phyloP scores from a whole-genome alignment of 768 basidiomycete genomes.

The Boletales sp. region DNA sequence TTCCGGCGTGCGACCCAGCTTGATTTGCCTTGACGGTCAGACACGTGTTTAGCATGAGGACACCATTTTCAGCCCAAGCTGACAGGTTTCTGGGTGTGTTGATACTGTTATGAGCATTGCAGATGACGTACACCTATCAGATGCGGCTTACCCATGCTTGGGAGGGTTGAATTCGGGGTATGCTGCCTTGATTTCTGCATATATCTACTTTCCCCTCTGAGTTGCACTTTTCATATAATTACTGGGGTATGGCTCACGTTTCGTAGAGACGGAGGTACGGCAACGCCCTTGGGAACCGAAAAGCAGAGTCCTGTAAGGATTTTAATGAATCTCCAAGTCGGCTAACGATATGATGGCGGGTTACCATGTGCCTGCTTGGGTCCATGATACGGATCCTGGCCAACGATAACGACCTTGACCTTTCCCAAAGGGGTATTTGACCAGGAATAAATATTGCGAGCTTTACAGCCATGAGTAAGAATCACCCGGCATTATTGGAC shows the following conservation, averaged over 20 bases:
- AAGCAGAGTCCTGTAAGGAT: constrained; percentile 68
- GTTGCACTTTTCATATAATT: constrained; percentile 5
- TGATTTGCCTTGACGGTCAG: constrained; percentile 77
- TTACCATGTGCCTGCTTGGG: constrained; percentile 81
- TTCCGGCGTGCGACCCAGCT: constrained; percentile 78
- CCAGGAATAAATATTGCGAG: constrained; percentile 88
- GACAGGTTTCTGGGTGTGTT: constrained; percentile 61
- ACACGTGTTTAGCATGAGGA: constrained; percentile 89
- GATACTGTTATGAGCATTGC: constrained; percentile 3
- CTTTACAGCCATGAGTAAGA: constrained; percentile 35
- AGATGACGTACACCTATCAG: constrained; percentile 12
- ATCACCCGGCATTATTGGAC: background rate
- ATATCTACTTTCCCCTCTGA: constrained; percentile 55
- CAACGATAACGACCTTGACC: constrained; percentile 85
- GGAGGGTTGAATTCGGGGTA: constrained; percentile 78
- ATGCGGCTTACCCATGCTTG: constrained; percentile 68
- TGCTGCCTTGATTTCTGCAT: constrained; percentile 79
- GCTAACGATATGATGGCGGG: constrained; percentile 14
- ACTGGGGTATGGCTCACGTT: constrained; percentile 50
- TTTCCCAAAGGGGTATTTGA: constrained; percentile 81
- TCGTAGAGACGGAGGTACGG: constrained; percentile 74
- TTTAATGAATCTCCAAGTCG: constrained; percentile 10
- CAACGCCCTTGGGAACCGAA: constrained; percentile 78
- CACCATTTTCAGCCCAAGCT: constrained; percentile 80
- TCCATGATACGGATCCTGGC: constrained; percentile 86